These are phyloP conservation scores for Cladosporium phlei DNA, from an alignment of 2,329 filamentous ascomycete species.

Conservation along the genomic window DNA sequence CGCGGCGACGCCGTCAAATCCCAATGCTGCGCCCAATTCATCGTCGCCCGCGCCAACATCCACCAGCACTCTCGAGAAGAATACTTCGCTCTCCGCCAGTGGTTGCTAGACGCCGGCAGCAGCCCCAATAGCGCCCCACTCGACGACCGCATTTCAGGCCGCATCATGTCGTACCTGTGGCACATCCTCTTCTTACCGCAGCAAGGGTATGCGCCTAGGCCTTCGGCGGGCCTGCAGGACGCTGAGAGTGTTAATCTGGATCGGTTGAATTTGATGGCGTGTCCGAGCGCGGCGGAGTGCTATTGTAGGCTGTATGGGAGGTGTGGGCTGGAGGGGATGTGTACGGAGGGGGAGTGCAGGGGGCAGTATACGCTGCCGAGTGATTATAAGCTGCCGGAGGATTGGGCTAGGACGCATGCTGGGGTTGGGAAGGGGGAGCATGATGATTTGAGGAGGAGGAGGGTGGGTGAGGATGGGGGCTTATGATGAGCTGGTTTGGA, in stretches of 20 bases:
- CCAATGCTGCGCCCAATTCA: conserved; percentile 54
- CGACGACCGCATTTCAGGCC: conserved; percentile 38
- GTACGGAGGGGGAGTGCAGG: conserved; percentile 32
- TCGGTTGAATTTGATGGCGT: conserved; percentile 35
- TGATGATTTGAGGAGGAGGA: neutral
- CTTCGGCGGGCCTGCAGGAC: conserved; percentile 6
- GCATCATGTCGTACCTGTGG: conserved; percentile 49
- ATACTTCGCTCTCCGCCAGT: conserved; percentile 49
- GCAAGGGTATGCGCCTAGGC: neutral
- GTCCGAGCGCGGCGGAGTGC: conserved; percentile 38
- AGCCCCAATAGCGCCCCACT: conserved; percentile 28
- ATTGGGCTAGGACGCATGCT: conserved; percentile 7
- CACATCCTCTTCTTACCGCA: conserved; percentile 43
- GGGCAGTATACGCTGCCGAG: conserved; percentile 39
- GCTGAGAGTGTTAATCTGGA: conserved; percentile 33
- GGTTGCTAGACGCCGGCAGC: conserved; percentile 46
- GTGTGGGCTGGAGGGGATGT: conserved; percentile 29
- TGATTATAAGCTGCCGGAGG: conserved; percentile 33
- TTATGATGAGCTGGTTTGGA: no score
- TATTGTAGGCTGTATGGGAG: conserved; percentile 44
- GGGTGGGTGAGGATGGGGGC: no score
- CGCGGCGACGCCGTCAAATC: conserved; percentile 27
- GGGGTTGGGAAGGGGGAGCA: neutral
- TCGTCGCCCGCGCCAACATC: conserved; percentile 45
- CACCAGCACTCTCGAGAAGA: conserved; percentile 47